Base-by-base conservation (phyloP, 495 filamentous ascomycete species). In the Tuber microsphaerosporum region DNA sequence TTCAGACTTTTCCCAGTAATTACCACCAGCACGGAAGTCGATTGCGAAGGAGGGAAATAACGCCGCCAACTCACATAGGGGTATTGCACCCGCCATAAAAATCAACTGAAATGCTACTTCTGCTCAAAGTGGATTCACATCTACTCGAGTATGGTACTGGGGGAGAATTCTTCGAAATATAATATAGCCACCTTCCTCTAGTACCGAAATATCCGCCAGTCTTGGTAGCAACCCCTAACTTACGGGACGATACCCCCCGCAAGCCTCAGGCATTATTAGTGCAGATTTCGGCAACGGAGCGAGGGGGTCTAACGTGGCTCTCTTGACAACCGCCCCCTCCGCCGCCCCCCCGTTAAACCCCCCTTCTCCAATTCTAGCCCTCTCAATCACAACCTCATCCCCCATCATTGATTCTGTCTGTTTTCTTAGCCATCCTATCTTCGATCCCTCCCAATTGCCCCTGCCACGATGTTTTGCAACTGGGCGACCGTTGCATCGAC, bases 381-480 rank as follows among this genome's bases (percentile, higher is more conserved):
- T n/a, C 56, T 65, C 56, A 12, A 31, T 65, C 26, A 65, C 56
- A 6, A 65, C 31, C 56, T 26, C 14, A 10, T 34, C 26, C 26
- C 26, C 56, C 56, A 65, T 65, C 56, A 65, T 31, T 26, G 34
- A 65, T 65, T 65, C 56, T 14, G 56, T 31, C 56, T 19, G 26
- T 34, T 31, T 16, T 31, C 56, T 34, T 34, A 65, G 31, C 14
- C 26, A 34, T 65, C 56, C 56, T 19, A 5, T 14, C 17, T 34
- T 17, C 56, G 56, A 34, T 65, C 83, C 75, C 82, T 76, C 71
- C 77, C 83, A 56, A 80, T 84, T 65, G 44, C 68, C 78, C 46
- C 34, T 37, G 48, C 77, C 12, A 79, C 42, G 20, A 79, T 79
- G 77, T 79, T 79, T 73, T 46, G 78, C 84, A 77, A 82, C 84